These are phyloP conservation scores for Circinella minor DNA, from an alignment of 371 early-diverging fungal species.

Conservation along the genomic window DNA sequence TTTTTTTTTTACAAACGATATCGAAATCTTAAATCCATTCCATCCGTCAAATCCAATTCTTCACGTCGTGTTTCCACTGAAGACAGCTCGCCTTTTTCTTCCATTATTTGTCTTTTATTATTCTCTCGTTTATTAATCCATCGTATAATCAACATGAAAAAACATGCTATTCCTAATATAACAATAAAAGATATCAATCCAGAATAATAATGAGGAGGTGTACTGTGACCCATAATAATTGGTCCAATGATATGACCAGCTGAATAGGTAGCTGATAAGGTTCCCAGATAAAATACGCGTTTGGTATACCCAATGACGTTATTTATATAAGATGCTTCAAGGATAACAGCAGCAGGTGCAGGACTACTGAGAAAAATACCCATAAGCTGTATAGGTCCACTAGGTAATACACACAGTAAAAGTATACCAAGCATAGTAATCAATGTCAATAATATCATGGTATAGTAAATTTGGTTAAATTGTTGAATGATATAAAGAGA, in stretches of 20 bases:
- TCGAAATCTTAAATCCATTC: conserved; percentile 36
- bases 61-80: conserved; percentile 13
- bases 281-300: conserved; percentile 7
- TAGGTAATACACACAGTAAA: conserved; percentile 13
- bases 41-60: conserved; percentile 36
- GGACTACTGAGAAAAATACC: conserved; percentile 6
- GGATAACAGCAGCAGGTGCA: not conserved
- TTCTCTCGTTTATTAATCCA: conserved; percentile 24
- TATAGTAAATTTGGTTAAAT: not conserved
- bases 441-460: conserved; percentile 9
- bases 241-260: conserved; percentile 20
- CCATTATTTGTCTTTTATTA: conserved; percentile 13
- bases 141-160: conserved; percentile 21
- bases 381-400: not conserved
- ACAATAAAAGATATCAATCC: conserved; percentile 30
- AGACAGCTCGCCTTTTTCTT: not conserved
- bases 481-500: conserved; percentile 1
- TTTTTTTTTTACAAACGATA: conserved; percentile 35
- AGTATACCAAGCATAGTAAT: conserved; percentile 15
- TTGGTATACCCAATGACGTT: conserved; percentile 15
- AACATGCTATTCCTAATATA: not conserved
- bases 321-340: not conserved
- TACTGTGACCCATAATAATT: conserved; percentile 10
- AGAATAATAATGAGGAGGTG: conserved; percentile 18
- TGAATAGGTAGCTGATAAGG: not conserved